Evolutionary conservation across 108 stramenopile genomes (phyloP).

Genomic region (Nitzschia sp.): DNA sequence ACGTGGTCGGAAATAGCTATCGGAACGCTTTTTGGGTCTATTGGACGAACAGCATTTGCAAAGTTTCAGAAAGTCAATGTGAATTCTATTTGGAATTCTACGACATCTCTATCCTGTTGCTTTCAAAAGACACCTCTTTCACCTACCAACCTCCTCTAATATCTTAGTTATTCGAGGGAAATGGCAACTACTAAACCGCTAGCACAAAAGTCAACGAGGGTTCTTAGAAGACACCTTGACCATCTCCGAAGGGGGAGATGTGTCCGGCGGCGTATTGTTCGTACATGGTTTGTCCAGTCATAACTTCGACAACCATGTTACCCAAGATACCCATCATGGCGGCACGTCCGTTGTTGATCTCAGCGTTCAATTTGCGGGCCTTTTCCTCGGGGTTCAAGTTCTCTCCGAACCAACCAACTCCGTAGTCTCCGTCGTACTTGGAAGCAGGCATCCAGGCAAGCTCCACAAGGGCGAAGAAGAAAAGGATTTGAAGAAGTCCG

Average conservation of each 20-base stretch:
- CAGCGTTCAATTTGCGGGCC: slow-evolving; percentile 84
- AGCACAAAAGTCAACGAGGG: neutral
- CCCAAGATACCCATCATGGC: slow-evolving; percentile 90
- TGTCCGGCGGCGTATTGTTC: slow-evolving; percentile 60
- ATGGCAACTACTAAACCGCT: neutral
- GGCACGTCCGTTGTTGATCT: slow-evolving; percentile 92
- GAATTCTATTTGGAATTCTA: neutral
- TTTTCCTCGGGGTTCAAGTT: slow-evolving; percentile 60
- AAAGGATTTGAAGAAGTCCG: slow-evolving; percentile 45
- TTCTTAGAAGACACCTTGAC: slow-evolving; percentile 51
- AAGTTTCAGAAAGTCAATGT: too few species aligned
- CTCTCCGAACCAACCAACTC: slow-evolving; percentile 70
- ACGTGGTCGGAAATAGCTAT: too few species aligned
- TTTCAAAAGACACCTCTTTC: slow-evolving; percentile 8
- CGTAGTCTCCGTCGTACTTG: slow-evolving; percentile 75
- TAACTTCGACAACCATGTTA: slow-evolving; percentile 65
- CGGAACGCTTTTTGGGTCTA: too few species aligned
- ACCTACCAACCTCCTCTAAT: neutral
- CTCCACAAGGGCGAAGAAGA: slow-evolving; percentile 46
- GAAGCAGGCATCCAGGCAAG: slow-evolving; percentile 39
- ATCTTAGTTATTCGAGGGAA: neutral
- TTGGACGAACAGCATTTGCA: too few species aligned
- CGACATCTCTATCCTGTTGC: slow-evolving; percentile 3
- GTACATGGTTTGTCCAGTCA: slow-evolving; percentile 56
- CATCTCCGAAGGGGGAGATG: slow-evolving; percentile 62